phyloP scores from a whole-genome alignment of 345 rosid species.

The Pistacia vera region DNA sequence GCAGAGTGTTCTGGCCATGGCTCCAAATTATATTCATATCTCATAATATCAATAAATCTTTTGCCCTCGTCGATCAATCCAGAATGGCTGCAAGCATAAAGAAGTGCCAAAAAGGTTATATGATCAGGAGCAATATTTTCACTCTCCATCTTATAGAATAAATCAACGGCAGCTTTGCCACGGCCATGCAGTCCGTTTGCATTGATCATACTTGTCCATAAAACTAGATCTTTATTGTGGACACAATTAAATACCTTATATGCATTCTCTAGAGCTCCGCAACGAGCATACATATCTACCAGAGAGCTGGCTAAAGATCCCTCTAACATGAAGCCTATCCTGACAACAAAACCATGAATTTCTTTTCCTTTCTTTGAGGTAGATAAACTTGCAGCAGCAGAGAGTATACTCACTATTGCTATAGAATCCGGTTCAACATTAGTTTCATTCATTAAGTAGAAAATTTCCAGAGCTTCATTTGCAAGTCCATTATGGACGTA shows the following conservation, averaged over 20 bases:
- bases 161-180: constrained; percentile 62
- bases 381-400: constrained; percentile 68
- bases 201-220: constrained; percentile 83
- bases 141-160: constrained; percentile 56
- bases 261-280: constrained; percentile 66
- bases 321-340: constrained; percentile 59
- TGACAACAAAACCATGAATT: constrained; percentile 60
- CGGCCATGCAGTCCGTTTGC: constrained; percentile 85
- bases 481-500: constrained; percentile 59
- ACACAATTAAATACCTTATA: constrained; percentile 45
- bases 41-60: constrained; percentile 60
- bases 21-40: constrained; percentile 55
- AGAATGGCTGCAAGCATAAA: constrained; percentile 85
- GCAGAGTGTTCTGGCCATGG: constrained; percentile 92
- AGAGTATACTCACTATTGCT: constrained; percentile 58
- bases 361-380: constrained; percentile 75
- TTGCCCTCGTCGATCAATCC: constrained; percentile 74
- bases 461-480: constrained; percentile 60
- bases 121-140: constrained; percentile 61
- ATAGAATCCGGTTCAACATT: constrained; percentile 61
- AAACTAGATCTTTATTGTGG: constrained; percentile 44
- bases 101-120: constrained; percentile 72
- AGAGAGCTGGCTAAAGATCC: constrained; percentile 62
- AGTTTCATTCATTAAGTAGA: constrained; percentile 50
- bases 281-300: constrained; percentile 82